Conservation (phyloP, 305 asterid species). For the Fraxinus ornus region DNA sequence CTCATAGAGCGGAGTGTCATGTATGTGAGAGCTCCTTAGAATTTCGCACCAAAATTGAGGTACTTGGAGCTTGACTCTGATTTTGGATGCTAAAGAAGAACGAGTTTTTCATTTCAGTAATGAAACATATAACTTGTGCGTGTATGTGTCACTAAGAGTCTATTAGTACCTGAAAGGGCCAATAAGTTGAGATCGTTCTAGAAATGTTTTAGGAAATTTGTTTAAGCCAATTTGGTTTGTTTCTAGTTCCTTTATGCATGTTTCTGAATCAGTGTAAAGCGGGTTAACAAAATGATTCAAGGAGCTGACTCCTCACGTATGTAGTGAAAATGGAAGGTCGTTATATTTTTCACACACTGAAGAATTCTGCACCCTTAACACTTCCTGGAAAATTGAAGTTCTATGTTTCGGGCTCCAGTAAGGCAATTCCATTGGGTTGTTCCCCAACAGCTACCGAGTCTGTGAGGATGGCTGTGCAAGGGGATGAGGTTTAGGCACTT, state of each 20-base stretch:
- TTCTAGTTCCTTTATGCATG: not conserved
- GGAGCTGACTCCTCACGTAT: not conserved
- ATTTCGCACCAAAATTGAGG: slow-evolving; percentile 83
- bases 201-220: slow-evolving; percentile 1
- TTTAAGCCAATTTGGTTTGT: not conserved
- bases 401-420: not conserved
- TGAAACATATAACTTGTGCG: not conserved
- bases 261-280: slow-evolving; percentile 1
- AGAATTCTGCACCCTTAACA: not conserved
- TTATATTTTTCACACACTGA: not conserved
- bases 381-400: not conserved
- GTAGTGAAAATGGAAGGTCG: not conserved
- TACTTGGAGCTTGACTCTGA: slow-evolving; percentile 28
- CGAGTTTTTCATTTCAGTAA: not conserved
- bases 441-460: not conserved
- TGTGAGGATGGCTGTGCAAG: not conserved
- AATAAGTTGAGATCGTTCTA: not conserved
- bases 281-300: not conserved
- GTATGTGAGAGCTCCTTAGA: slow-evolving; percentile 94
- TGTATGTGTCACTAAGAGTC: not conserved
- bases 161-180: not conserved
- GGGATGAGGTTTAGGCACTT: not conserved
- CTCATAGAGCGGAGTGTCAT: slow-evolving; percentile 85
- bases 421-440: not conserved
- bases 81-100: not conserved